Conservation (phyloP, 768 basidiomycete genomes). For the Agrocybe pediades region DNA sequence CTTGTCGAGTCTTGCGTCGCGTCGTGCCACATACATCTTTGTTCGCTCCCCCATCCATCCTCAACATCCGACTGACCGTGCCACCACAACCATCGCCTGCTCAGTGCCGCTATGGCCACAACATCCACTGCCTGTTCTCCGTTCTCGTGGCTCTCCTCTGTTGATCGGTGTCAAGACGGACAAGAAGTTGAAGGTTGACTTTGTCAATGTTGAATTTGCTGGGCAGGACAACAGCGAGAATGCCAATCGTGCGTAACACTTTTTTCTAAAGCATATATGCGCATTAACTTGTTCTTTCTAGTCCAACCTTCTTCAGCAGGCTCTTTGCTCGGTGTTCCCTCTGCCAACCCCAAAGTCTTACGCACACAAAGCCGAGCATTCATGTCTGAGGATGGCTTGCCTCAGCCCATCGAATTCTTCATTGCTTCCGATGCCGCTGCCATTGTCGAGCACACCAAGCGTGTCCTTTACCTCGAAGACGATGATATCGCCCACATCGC, state of each 20-base stretch:
- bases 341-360: slow-evolving; percentile 73
- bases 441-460: slow-evolving; percentile 98
- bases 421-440: slow-evolving; percentile 97
- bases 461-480: slow-evolving; percentile 97
- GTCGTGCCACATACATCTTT: no score
- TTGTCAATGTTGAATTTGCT: slow-evolving; percentile 96
- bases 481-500: slow-evolving; percentile 98
- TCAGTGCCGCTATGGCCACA: no score
- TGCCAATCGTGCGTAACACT: slow-evolving; percentile 39
- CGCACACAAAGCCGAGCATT: slow-evolving; percentile 97
- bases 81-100: no score
- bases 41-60: no score
- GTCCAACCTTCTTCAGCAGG: slow-evolving; percentile 43
- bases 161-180: slow-evolving; percentile 99
- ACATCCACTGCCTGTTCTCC: no score
- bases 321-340: slow-evolving; percentile 66
- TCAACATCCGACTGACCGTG: no score
- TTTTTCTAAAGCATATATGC: slow-evolving; percentile 9
- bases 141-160: slow-evolving; percentile 94
- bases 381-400: slow-evolving; percentile 97
- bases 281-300: slow-evolving; percentile 15
- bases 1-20: no score
- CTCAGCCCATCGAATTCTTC: slow-evolving; percentile 99
- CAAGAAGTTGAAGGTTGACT: slow-evolving; percentile 99
- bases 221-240: slow-evolving; percentile 63